Evolutionary conservation across 805 yeast genomes (phyloP), one percentile per base, ranked within the genome.

Genomic region (Ogataea parapolymorpha): DNA sequence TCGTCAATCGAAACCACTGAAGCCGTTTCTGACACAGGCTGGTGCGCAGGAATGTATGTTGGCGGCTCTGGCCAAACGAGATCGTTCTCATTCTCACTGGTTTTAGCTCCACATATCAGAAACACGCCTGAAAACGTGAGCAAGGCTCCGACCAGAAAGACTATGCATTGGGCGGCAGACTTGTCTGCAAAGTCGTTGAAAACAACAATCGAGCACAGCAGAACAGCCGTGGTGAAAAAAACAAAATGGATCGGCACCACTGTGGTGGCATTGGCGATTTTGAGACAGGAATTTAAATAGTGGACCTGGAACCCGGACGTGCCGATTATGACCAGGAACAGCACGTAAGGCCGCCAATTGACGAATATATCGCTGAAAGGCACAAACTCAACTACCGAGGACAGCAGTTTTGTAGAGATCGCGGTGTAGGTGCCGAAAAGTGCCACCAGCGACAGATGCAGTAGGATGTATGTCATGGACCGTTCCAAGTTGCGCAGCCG

Each of bases 191-290:
- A 70, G 40, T 71, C 75, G 22, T 62, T 60, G 46, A 69, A 71
- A 6, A 71, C 59, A 6, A 67, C 49, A 9, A 66, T 64, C 0
- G 75, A 69, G n/a, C 73, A 74, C 6, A 64, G 26, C 20, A 68
- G 58, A 3, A 71, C 74, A 3, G 72, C 63, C 8, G 67, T 44
- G 1, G 75, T 71, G 59, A 74, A 74, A 25, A 70, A 63, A 5
- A 66, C 72, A 56, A 72, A 74, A 49, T 73, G 77, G 27, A 72
- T 63, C 0, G 79, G 79, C 7, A 74, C 69, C 3, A 74, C 77
- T 6, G 67, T 63, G 27, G 75, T 70, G 2, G 74, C 68, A 13
- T 66, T 66, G 38, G 68, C 72, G 11, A 56, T 50, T 27, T 59
- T 59, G 28, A 74, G 54, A 3, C 72, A 66, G 13, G 63, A 59